Evolutionary conservation across 73 alveolate species (phyloP).

Genomic region (Symbiodinium pilosum): DNA sequence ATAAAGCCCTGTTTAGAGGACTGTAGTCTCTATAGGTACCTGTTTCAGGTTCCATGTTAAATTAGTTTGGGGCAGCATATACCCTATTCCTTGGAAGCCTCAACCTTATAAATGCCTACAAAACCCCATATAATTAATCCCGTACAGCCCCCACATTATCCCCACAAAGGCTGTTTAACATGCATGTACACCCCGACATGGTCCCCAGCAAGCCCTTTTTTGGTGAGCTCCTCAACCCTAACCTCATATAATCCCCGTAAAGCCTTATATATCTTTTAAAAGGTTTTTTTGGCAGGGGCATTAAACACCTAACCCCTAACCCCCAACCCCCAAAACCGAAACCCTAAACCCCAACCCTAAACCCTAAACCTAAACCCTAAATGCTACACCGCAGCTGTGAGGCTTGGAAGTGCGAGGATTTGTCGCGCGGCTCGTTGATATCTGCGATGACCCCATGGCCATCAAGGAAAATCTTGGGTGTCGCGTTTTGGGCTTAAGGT

Average conservation of each 20-base stretch:
- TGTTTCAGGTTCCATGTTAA: too few species aligned
- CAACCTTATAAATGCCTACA: too few species aligned
- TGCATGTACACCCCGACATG: too few species aligned
- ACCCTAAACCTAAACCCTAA: background rate
- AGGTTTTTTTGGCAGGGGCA: background rate
- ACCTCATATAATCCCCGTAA: background rate
- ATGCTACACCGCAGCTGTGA: background rate
- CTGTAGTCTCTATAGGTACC: too few species aligned
- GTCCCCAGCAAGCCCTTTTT: too few species aligned
- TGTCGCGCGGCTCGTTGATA: slow-evolving; percentile 59
- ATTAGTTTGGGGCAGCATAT: too few species aligned
- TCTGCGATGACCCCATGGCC: slow-evolving; percentile 75
- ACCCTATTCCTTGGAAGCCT: too few species aligned
- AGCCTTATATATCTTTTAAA: background rate
- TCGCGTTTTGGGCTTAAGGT: too few species aligned
- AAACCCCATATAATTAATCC: too few species aligned
- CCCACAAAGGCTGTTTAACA: background rate
- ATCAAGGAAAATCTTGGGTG: slow-evolving; percentile 36
- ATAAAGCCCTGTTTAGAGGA: too few species aligned
- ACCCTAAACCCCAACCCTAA: background rate
- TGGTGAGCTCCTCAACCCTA: background rate
- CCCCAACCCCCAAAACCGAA: background rate
- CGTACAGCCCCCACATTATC: background rate
- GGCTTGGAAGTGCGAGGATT: slow-evolving; percentile 63
- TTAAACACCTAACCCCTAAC: background rate